Conservation (phyloP, 192 early-diverging fungal genomes). For the Coemansia sp. region DNA sequence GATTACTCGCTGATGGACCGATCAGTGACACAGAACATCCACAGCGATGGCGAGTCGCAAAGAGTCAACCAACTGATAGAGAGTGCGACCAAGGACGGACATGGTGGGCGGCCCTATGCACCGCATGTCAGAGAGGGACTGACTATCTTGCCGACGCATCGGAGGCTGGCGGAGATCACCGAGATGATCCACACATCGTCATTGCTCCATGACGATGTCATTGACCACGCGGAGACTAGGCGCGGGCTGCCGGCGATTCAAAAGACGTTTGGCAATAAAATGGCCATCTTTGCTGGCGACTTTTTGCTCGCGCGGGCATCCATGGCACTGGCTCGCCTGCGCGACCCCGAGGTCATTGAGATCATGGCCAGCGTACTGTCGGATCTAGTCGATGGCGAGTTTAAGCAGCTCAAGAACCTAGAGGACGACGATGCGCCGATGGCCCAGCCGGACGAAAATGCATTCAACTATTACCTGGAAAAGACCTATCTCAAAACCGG, state of each 20-base stretch:
- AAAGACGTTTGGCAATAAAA: slow-evolving; percentile 93
- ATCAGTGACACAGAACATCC: slow-evolving; percentile 59
- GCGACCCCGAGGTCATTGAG: slow-evolving; percentile 91
- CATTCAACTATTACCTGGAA: slow-evolving; percentile 92
- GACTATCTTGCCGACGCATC: slow-evolving; percentile 82
- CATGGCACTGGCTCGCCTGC: slow-evolving; percentile 84
- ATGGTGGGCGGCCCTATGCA: slow-evolving; percentile 44
- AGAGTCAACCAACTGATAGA: slow-evolving; percentile 38
- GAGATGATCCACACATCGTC: slow-evolving; percentile 99
- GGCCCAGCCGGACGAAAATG: slow-evolving; percentile 39
- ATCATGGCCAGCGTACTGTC: slow-evolving; percentile 91
- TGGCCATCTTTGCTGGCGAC: slow-evolving; percentile 94
- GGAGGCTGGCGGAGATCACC: slow-evolving; percentile 92
- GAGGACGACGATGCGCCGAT: slow-evolving; percentile 51
- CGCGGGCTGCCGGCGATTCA: slow-evolving; percentile 79
- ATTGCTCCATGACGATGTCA: slow-evolving; percentile 93
- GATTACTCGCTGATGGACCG: slow-evolving; percentile 64
- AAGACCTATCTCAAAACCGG: slow-evolving; percentile 97
- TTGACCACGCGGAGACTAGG: slow-evolving; percentile 76
- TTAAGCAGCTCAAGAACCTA: slow-evolving; percentile 91
- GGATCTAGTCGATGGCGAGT: slow-evolving; percentile 95
- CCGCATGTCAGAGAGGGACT: slow-evolving; percentile 31
- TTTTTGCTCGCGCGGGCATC: slow-evolving; percentile 94
- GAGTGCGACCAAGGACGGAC: slow-evolving; percentile 22
- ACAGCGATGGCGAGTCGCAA: slow-evolving; percentile 39